phyloP scores from a whole-genome alignment of 306 rosid genomes.

The Malus fusca region DNA sequence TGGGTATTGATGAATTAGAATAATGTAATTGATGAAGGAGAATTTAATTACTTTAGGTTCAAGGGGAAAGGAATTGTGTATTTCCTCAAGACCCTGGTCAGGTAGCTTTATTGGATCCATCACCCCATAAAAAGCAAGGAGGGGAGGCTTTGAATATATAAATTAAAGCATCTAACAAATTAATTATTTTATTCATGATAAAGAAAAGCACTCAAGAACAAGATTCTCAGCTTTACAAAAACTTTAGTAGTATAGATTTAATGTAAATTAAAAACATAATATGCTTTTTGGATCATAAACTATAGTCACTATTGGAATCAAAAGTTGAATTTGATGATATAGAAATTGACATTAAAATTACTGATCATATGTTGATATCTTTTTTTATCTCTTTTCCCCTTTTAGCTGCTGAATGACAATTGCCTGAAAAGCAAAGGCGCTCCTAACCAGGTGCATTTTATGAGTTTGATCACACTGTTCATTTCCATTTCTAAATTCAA shows the following conservation, averaged over 20 bases:
- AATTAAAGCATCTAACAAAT: slow-evolving; percentile 14
- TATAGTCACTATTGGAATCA: slow-evolving; percentile 9
- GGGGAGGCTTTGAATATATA: slow-evolving; percentile 10
- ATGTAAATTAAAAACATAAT: background rate
- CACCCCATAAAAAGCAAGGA: slow-evolving; percentile 23
- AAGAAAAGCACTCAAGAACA: slow-evolving; percentile 25
- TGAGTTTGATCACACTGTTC: background rate
- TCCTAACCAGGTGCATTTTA: slow-evolving; percentile 21
- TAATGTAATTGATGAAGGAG: slow-evolving; percentile 18
- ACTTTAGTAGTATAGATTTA: background rate
- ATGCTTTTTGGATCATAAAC: background rate
- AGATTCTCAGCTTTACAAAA: slow-evolving; percentile 30
- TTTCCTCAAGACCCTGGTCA: slow-evolving; percentile 39
- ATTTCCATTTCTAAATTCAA: background rate
- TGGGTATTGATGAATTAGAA: background rate
- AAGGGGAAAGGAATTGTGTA: slow-evolving; percentile 20
- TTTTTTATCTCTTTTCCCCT: background rate
- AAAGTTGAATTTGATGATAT: background rate
- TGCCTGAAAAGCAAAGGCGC: slow-evolving; percentile 30
- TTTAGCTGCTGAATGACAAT: slow-evolving; percentile 31
- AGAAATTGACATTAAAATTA: background rate
- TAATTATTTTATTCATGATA: slow-evolving; percentile 5
- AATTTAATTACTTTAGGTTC: slow-evolving; percentile 15
- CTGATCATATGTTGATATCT: background rate
- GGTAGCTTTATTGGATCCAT: slow-evolving; percentile 54